Percentiles rank a stretch among this genome's conserved stretches.
Evolutionary conservation across 1,284 basidiomycete genomes (phyloP).

Genomic region (Cutaneotrichosporon cavernicola): DNA sequence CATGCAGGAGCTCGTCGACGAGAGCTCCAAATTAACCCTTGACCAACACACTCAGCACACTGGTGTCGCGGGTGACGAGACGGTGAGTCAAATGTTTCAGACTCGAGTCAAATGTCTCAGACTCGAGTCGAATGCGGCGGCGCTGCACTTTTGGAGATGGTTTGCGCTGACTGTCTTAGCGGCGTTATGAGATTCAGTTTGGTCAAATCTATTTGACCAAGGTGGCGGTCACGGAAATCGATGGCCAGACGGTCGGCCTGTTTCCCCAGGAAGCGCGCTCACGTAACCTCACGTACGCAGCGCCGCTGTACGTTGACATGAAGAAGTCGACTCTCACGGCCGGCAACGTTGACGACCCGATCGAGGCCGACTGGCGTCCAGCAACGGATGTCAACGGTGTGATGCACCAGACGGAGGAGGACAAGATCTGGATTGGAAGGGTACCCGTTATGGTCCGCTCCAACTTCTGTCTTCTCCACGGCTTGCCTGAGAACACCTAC

Average conservation of each 20-base stretch:
- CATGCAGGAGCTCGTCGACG: slow-evolving; percentile 99
- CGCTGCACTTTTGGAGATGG: background rate
- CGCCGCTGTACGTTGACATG: slow-evolving; percentile 96
- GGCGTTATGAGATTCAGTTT: slow-evolving; percentile 95
- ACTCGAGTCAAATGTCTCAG: too few species aligned
- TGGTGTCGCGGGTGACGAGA: slow-evolving; percentile 71
- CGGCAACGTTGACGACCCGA: slow-evolving; percentile 66
- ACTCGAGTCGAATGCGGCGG: too few species aligned
- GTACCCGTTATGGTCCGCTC: slow-evolving; percentile 98
- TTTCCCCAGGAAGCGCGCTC: slow-evolving; percentile 98
- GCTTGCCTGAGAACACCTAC: slow-evolving; percentile 73
- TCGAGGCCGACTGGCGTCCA: slow-evolving; percentile 75
- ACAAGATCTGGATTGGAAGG: slow-evolving; percentile 97
- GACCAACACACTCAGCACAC: slow-evolving; percentile 96
- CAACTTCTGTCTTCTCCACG: slow-evolving; percentile 88
- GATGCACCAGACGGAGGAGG: slow-evolving; percentile 63
- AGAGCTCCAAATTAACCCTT: slow-evolving; percentile 87
- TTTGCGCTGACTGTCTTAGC: slow-evolving; percentile 56
- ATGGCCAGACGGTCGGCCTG: slow-evolving; percentile 87
- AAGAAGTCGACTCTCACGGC: slow-evolving; percentile 79
- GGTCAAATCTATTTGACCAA: slow-evolving; percentile 96
- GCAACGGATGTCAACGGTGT: slow-evolving; percentile 62
- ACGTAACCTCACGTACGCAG: slow-evolving; percentile 75
- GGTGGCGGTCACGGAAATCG: slow-evolving; percentile 91
- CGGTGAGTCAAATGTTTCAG: slow-evolving; percentile 49